Evolutionary conservation across 1,139 yeast genomes (phyloP), one percentile per base, ranked within the genome.

Genomic region (Meyerozyma carpophila): DNA sequence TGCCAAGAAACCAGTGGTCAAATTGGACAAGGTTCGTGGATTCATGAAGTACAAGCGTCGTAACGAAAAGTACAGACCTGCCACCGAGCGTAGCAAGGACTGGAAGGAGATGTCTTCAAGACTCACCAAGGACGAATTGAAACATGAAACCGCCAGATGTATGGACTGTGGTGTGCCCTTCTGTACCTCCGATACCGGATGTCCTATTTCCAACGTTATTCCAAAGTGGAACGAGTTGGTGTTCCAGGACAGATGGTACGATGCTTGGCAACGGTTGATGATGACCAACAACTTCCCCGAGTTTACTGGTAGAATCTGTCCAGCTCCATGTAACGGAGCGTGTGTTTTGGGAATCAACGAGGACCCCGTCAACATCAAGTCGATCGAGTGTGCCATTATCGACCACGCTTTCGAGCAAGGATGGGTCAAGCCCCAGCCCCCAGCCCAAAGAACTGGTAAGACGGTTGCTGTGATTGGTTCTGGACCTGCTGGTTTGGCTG

Each of bases 131-230:
- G 91, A 86, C 44, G 98, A 93, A 54, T 82, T 93, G 61, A 80
- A 83, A 62, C 78, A 77, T 61, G 98, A 93, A 71, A 88, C 98
- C 46, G 97, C 98, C n/a, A 82, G 98, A 68, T 93, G 98, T 78
- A 93, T 93, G 96, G 98, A 93, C 69, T 93, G 98, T 75, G 98
- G 98, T 73, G 95, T 93, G 57, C 98, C 98, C 48, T 93, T 91
- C 80, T 93, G 98, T 75, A 95, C 94, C 61, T 85, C 96, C 37
- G 98, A 93, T 65, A 86, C 96, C 41, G 98, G 98, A 50, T 93
- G 98, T 72, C 98, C 98, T 47, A 86, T 93, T 54, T 90, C 98
- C 47, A 93, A 93, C 67, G 83, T 91, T 55, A 93, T 93, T 73
- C 98, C 98, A 53, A 91, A 91, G 69, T 93, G 97, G 94, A 93